These are phyloP conservation scores for Suhomyces atakaporum DNA, from an alignment of 1,139 yeast species.

Conservation along the genomic window DNA sequence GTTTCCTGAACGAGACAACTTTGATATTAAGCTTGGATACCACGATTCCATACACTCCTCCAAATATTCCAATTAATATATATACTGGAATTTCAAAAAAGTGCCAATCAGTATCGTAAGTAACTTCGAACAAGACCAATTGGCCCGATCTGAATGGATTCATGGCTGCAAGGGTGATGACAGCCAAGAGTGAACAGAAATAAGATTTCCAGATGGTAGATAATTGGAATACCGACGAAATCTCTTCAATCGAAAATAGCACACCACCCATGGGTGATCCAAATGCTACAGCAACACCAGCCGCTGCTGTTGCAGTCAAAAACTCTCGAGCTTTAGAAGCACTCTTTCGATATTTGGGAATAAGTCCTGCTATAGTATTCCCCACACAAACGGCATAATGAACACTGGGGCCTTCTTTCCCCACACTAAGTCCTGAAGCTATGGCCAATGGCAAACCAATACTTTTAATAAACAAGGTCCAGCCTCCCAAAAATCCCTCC, in stretches of 20 bases:
- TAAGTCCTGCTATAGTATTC: conserved; percentile 58
- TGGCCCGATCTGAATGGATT: conserved; percentile 96
- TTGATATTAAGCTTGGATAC: conserved; percentile 78
- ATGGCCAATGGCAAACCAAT: conserved; percentile 84
- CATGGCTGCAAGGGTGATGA: conserved; percentile 69
- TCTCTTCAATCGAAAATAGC: conserved; percentile 71
- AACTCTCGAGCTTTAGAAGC: conserved; percentile 58
- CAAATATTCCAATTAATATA: conserved; percentile 79
- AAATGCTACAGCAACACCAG: conserved; percentile 76
- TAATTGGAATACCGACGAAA: conserved; percentile 68
- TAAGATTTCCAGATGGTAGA: conserved; percentile 89
- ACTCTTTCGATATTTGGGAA: conserved; percentile 45
- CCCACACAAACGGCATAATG: conserved; percentile 88
- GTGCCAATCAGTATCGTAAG: conserved; percentile 85
- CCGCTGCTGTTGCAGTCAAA: conserved; percentile 61
- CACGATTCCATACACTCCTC: conserved; percentile 85
- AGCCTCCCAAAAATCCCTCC: conserved; percentile 73
- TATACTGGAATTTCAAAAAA: conserved; percentile 82
- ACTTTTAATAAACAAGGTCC: conserved; percentile 74
- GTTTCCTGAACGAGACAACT: conserved; percentile 78
- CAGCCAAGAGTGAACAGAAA: conserved; percentile 88
- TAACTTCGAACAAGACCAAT: conserved; percentile 86
- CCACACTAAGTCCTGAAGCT: conserved; percentile 77
- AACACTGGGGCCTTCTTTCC: conserved; percentile 86
- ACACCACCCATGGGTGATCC: conserved; percentile 79